These are phyloP conservation scores for Candida frijolesensis DNA, from an alignment of 1,139 yeast species.

Conservation along the genomic window DNA sequence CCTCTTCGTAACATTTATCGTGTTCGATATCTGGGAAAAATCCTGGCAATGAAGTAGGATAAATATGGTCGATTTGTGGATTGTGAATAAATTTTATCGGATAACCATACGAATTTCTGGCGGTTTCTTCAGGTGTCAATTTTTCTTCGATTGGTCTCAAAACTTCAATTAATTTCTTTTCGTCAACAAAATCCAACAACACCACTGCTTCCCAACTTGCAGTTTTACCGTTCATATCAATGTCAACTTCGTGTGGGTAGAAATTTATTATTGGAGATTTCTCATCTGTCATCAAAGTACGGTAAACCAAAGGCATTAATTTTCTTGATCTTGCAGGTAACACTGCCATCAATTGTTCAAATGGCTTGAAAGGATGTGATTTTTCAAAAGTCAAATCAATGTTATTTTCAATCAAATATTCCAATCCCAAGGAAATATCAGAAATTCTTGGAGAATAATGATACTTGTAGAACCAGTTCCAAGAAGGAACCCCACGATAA, in stretches of 20 bases:
- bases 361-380: conserved; percentile 86
- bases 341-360: conserved; percentile 97
- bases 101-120: conserved; percentile 73
- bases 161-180: conserved; percentile 68
- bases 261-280: conserved; percentile 87
- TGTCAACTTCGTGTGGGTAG: conserved; percentile 85
- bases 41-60: conserved; percentile 79
- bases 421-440: conserved; percentile 73
- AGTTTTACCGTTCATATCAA: conserved; percentile 92
- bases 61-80: conserved; percentile 72
- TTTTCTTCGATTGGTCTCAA: conserved; percentile 64
- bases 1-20: conserved; percentile 71
- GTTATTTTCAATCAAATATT: conserved; percentile 43
- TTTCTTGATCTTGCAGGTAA: conserved; percentile 88
- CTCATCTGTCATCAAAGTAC: conserved; percentile 87
- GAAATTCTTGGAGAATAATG: conserved; percentile 95
- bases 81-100: conserved; percentile 71
- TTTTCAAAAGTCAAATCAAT: conserved; percentile 59
- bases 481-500: conserved; percentile 86
- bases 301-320: conserved; percentile 75
- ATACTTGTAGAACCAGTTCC: conserved; percentile 91
- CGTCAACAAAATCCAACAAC: conserved; percentile 91
- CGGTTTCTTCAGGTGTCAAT: conserved; percentile 67
- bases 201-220: conserved; percentile 99
- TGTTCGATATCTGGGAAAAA: conserved; percentile 76